A percentile compares a stretch with the other conserved stretches of the same genome.
phyloP scores from a whole-genome alignment of 352 stramenopile genomes.

The Globisporangium megalacanthum region DNA sequence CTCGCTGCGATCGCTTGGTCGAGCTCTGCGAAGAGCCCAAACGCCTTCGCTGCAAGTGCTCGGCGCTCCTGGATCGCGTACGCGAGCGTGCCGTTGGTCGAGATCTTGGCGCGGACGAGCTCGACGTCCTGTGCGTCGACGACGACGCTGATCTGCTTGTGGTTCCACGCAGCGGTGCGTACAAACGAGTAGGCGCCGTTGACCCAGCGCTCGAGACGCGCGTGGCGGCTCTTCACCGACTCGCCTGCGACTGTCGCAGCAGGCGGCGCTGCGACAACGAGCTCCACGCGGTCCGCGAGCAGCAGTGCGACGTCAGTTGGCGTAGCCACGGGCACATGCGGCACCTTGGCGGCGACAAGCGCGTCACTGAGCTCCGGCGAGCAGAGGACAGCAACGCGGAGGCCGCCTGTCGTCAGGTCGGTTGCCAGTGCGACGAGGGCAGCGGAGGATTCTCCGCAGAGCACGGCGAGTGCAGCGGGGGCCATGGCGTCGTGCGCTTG shows the following conservation, averaged over 20 bases:
- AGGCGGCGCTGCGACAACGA: slow-evolving; percentile 59
- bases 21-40: slow-evolving; percentile 65
- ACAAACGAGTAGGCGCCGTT: slow-evolving; percentile 75
- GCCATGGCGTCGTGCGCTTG: slow-evolving; percentile 17
- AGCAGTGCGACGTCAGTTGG: slow-evolving; percentile 66
- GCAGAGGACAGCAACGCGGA: slow-evolving; percentile 59
- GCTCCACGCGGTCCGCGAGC: slow-evolving; percentile 59
- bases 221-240: slow-evolving; percentile 32
- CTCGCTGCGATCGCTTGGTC: slow-evolving; percentile 58
- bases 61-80: slow-evolving; percentile 71
- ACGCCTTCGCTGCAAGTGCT: slow-evolving; percentile 71
- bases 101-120: slow-evolving; percentile 46
- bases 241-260: slow-evolving; percentile 24
- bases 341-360: slow-evolving; percentile 68
- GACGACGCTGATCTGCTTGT: slow-evolving; percentile 84
- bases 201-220: slow-evolving; percentile 57
- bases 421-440: slow-evolving; percentile 43
- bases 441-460: slow-evolving; percentile 43
- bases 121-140: slow-evolving; percentile 59
- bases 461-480: slow-evolving; percentile 56
- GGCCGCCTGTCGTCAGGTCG: slow-evolving; percentile 43
- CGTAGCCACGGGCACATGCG: slow-evolving; percentile 55
- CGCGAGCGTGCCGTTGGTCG: slow-evolving; percentile 51
- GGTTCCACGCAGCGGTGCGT: slow-evolving; percentile 79
- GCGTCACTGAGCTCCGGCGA: slow-evolving; percentile 46